Percentiles rank a stretch among this genome's conserved stretches.
phyloP scores from a whole-genome alignment of 2,329 filamentous ascomycete species.

The Arthroderma sp. region DNA sequence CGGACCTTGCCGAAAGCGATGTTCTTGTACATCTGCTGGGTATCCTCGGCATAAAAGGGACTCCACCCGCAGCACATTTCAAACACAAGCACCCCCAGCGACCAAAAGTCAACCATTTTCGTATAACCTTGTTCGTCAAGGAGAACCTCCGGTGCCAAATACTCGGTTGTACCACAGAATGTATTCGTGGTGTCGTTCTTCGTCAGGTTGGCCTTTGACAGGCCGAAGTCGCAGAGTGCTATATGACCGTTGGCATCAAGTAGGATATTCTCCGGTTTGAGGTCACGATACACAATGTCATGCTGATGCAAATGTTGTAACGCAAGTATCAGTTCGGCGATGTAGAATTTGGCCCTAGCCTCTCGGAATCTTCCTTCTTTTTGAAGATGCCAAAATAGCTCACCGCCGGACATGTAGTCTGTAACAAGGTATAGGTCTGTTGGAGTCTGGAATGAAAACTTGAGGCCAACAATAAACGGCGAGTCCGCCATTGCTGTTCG shows the following conservation, averaged over 20 bases:
- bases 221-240: constrained; percentile 89
- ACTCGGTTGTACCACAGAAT: constrained; percentile 96
- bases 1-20: constrained; percentile 98
- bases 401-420: constrained; percentile 97
- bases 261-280: constrained; percentile 96
- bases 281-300: constrained; percentile 92
- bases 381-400: constrained; percentile 97
- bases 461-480: constrained; percentile 92
- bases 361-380: constrained; percentile 94
- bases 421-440: constrained; percentile 97
- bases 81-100: constrained; percentile 88
- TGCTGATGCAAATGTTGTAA: constrained; percentile 92
- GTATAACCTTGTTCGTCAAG: constrained; percentile 95
- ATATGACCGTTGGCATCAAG: constrained; percentile 96
- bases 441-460: constrained; percentile 96
- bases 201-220: constrained; percentile 93
- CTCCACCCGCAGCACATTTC: constrained; percentile 99
- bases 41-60: constrained; percentile 97
- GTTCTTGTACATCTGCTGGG: constrained; percentile 99
- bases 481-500: constrained; percentile 92
- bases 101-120: constrained; percentile 99
- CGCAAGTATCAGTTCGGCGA: constrained; percentile 89
- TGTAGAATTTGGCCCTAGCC: constrained; percentile 93
- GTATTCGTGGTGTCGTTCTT: constrained; percentile 98
- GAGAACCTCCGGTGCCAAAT: constrained; percentile 87